Evolutionary conservation across 345 rosid genomes (phyloP), one percentile per base, ranked within the genome.

Genomic region (Linum trigynum): DNA sequence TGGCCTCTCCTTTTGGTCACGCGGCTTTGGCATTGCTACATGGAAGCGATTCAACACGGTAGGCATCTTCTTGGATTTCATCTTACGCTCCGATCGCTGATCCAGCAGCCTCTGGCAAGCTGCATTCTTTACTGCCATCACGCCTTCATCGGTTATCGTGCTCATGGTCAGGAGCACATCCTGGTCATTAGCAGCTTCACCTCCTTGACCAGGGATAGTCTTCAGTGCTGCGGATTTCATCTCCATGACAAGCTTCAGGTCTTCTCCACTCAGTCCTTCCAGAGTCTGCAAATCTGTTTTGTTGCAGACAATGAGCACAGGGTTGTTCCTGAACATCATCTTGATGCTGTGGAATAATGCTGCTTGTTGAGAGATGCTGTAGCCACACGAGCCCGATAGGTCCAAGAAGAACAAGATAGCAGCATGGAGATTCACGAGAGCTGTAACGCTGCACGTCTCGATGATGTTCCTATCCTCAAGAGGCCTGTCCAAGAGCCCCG

Each of bases 261-360:
- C 98, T 53, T 83, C 95, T 64, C 83, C 89, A 2, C 91, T 72
- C 38, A 92, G 61, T 61, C 79, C 83, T 63, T 89, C 92, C 78
- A 89, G 61, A 15, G 98, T 87, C 87, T 84, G 92, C 84, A 92
- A 68, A 80, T 89, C 98, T 66, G 98, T 86, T 89, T 92, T 92
- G 79, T 89, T 87, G 84, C 97, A 89, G 65, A 92, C 98, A 67
- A 92, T 82, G 61, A 86, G 82, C 87, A 92, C 70, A 1, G 97
- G 98, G 43, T 89, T 92, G 75, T 92, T 92, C 95, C 84, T 75
- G 69, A 89, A 92, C 57, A 92, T 72, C 7, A 96, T 83, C 71
- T 92, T 89, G n/a, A 89, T 92, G 76, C 97, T 80, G 71, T 92
- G 95, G 67, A 92, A 92, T 42, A 89, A 86, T 53, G 98, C 92